Evolutionary conservation across 148 eudicot genomes (phyloP).

Genomic region (Cornus kousa): DNA sequence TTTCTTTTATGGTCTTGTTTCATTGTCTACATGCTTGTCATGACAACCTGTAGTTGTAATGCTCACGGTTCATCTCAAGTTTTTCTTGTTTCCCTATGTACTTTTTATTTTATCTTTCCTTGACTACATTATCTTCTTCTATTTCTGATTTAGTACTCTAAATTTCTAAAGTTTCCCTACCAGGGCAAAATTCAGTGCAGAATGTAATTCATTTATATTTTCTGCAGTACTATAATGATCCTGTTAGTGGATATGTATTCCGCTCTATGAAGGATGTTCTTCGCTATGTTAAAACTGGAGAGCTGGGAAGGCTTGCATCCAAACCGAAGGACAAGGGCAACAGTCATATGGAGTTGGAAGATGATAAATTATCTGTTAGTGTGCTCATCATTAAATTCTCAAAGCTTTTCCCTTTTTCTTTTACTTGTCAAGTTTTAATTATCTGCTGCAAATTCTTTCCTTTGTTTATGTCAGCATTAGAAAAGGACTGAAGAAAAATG

Average conservation of each 20-base stretch:
- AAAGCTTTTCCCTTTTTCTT: background rate
- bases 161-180: background rate
- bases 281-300: constrained; percentile 49
- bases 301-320: constrained; percentile 38
- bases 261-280: constrained; percentile 52
- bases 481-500: background rate
- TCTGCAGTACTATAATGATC: constrained; percentile 58
- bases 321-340: constrained; percentile 29
- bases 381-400: background rate
- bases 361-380: constrained; percentile 22
- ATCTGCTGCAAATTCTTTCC: background rate
- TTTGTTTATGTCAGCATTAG: background rate
- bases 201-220: background rate
- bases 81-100: background rate
- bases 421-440: background rate
- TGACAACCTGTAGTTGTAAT: background rate
- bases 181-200: background rate
- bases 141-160: background rate
- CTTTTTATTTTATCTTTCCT: background rate
- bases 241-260: constrained; percentile 48
- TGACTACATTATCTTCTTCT: background rate
- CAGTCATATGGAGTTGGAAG: constrained; percentile 15
- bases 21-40: background rate
- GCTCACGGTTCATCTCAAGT: background rate
- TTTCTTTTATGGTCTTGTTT: background rate